These are phyloP conservation scores for Calonectria pseudoreteaudii DNA, from an alignment of 2,329 filamentous ascomycete species.

Conservation along the genomic window DNA sequence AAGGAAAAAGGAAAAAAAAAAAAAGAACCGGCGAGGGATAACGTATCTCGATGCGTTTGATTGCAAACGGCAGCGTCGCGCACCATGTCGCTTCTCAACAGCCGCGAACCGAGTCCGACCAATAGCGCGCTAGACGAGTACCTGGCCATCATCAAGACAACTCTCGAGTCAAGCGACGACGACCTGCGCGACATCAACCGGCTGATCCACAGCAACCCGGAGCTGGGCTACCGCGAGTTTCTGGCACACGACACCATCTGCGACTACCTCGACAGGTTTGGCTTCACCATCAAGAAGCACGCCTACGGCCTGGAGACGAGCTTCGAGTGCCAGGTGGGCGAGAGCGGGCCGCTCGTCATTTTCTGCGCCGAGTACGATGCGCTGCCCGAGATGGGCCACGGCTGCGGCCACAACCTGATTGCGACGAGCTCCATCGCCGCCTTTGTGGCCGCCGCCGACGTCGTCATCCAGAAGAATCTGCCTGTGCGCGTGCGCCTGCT, in stretches of 20 bases:
- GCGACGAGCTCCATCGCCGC: constrained; percentile 53
- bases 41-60: neutral
- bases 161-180: neutral
- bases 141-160: neutral
- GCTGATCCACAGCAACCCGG: neutral
- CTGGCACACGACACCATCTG: neutral
- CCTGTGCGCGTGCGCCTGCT: constrained; percentile 50
- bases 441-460: constrained; percentile 51
- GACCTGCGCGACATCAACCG: constrained; percentile 2
- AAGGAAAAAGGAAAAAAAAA: neutral
- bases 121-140: neutral
- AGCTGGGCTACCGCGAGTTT: neutral
- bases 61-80: neutral
- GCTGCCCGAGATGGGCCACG: constrained; percentile 57
- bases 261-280: neutral
- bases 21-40: neutral
- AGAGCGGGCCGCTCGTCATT: constrained; percentile 35
- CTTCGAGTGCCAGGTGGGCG: neutral
- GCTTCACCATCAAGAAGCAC: neutral
- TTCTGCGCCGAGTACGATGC: constrained; percentile 57
- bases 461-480: constrained; percentile 38
- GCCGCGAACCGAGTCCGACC: neutral
- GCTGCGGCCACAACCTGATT: constrained; percentile 60
- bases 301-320: neutral
- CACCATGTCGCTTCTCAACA: neutral